Evolutionary conservation across 2,329 filamentous ascomycete genomes (phyloP).

Genomic region (Phyllosticta citriasiana): DNA sequence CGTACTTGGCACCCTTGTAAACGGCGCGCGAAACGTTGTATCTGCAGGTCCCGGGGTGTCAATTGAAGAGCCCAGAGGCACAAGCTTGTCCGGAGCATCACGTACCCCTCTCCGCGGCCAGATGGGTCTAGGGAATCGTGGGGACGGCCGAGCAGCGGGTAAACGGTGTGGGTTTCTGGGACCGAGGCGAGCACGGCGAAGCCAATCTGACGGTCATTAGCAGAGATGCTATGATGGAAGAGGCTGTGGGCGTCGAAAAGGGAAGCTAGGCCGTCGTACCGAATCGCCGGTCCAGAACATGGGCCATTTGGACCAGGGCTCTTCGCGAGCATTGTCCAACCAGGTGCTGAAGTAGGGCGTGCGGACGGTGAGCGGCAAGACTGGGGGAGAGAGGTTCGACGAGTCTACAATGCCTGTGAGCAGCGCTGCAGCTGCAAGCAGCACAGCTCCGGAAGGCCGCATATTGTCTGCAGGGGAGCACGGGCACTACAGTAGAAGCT

Average conservation of each 20-base stretch:
- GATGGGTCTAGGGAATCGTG: constrained; percentile 48
- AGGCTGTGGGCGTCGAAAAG: constrained; percentile 4
- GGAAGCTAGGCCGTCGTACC: constrained; percentile 24
- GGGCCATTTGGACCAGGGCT: constrained; percentile 76
- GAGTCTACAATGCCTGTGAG: constrained; percentile 36
- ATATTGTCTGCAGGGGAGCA: constrained; percentile 16
- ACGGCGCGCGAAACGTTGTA: constrained; percentile 49
- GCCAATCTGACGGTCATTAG: constrained; percentile 37
- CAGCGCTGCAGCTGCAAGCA: constrained; percentile 21
- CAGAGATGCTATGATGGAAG: neutral
- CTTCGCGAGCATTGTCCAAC: constrained; percentile 57
- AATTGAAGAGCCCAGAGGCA: neutral
- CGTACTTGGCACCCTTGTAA: constrained; percentile 54
- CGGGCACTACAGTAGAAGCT: neutral
- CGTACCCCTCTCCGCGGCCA: constrained; percentile 29
- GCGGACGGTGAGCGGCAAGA: constrained; percentile 41
- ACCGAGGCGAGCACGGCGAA: constrained; percentile 54
- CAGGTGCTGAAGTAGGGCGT: constrained; percentile 43
- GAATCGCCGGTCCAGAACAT: constrained; percentile 72
- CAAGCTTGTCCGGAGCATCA: neutral
- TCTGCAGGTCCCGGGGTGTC: constrained; percentile 20
- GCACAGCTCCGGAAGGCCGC: constrained; percentile 17
- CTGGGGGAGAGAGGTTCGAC: constrained; percentile 45
- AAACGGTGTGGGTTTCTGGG: constrained; percentile 49
- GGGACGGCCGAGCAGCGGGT: constrained; percentile 54